phyloP scores from a whole-genome alignment of 2,329 filamentous ascomycete genomes.

The Zymoseptoria ardabiliae region DNA sequence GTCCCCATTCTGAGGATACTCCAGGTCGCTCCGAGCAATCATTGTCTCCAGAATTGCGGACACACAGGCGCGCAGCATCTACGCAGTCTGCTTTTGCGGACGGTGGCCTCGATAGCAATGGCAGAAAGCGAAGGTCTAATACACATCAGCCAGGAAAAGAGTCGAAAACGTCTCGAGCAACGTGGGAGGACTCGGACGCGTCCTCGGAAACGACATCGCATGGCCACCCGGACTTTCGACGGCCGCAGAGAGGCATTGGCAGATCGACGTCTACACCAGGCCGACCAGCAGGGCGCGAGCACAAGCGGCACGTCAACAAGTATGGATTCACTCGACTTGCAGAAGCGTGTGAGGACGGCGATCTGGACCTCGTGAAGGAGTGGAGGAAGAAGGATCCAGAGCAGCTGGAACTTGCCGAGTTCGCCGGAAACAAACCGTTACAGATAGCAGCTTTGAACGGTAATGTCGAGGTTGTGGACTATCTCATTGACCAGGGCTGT shows the following conservation, averaged over 20 bases:
- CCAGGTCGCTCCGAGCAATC: constrained; percentile 39
- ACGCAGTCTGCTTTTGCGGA: constrained; percentile 54
- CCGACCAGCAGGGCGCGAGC: constrained; percentile 48
- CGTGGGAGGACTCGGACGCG: constrained; percentile 57
- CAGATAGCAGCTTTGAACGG: constrained; percentile 90
- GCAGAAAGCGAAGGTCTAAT: constrained; percentile 36
- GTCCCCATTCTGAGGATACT: constrained; percentile 24
- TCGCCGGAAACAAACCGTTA: constrained; percentile 91
- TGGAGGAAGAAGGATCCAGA: constrained; percentile 72
- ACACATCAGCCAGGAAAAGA: constrained; percentile 42
- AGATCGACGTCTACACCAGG: constrained; percentile 47
- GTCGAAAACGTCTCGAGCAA: constrained; percentile 21
- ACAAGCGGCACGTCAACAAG: constrained; percentile 83
- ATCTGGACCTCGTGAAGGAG: constrained; percentile 69
- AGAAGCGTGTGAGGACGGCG: constrained; percentile 80
- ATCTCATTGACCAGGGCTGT: constrained; percentile 77
- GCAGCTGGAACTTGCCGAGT: constrained; percentile 82
- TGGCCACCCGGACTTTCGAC: constrained; percentile 52
- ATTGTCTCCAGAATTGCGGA: constrained; percentile 51
- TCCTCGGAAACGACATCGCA: constrained; percentile 39
- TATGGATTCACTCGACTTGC: constrained; percentile 87
- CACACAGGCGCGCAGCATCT: constrained; percentile 58
- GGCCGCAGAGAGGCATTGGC: constrained; percentile 50
- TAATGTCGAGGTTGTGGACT: constrained; percentile 76
- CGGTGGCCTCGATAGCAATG: constrained; percentile 33